A percentile compares a stretch with the other conserved stretches of the same genome.
Conservation (phyloP, 805 yeast species). For the Isabelozyma pseudorhagii region DNA sequence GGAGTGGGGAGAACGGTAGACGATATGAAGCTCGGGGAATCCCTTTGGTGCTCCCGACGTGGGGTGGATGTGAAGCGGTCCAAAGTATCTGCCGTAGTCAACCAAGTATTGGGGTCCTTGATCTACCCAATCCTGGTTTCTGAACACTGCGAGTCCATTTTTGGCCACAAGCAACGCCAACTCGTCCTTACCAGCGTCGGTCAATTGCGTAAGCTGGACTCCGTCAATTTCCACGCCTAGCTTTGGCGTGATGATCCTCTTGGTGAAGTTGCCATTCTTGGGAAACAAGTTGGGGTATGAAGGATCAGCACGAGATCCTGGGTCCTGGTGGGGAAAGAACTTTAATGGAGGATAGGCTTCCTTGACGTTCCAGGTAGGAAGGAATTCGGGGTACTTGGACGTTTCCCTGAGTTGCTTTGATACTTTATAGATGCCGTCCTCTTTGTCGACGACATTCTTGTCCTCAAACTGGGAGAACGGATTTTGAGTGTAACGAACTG, state of each 20-base stretch:
- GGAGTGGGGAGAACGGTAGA: slow-evolving; percentile 19
- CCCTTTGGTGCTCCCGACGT: slow-evolving; percentile 37
- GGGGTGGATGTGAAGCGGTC: slow-evolving; percentile 45
- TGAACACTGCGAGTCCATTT: slow-evolving; percentile 63
- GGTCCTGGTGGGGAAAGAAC: slow-evolving; percentile 55
- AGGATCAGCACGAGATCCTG: slow-evolving; percentile 58
- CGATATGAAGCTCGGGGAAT: slow-evolving; percentile 26
- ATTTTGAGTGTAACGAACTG: background rate
- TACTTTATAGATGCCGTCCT: slow-evolving; percentile 11
- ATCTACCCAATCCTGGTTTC: slow-evolving; percentile 58
- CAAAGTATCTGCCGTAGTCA: slow-evolving; percentile 32
- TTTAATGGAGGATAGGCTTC: slow-evolving; percentile 49
- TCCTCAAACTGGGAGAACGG: background rate
- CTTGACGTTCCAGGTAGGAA: slow-evolving; percentile 30
- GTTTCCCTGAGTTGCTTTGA: slow-evolving; percentile 9
- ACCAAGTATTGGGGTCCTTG: slow-evolving; percentile 30
- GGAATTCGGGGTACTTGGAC: slow-evolving; percentile 20
- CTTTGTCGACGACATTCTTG: background rate
- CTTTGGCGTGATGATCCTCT: slow-evolving; percentile 56
- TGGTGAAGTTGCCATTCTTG: slow-evolving; percentile 18
- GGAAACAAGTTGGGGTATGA: slow-evolving; percentile 49
- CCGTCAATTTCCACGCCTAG: slow-evolving; percentile 67
- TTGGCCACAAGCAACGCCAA: slow-evolving; percentile 64
- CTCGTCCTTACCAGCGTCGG: slow-evolving; percentile 58
- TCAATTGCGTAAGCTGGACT: slow-evolving; percentile 53